Percentiles rank a stretch among this genome's conserved stretches.
Evolutionary conservation across 106 monocot species (phyloP).

Genomic region (Vanilla planifolia): DNA sequence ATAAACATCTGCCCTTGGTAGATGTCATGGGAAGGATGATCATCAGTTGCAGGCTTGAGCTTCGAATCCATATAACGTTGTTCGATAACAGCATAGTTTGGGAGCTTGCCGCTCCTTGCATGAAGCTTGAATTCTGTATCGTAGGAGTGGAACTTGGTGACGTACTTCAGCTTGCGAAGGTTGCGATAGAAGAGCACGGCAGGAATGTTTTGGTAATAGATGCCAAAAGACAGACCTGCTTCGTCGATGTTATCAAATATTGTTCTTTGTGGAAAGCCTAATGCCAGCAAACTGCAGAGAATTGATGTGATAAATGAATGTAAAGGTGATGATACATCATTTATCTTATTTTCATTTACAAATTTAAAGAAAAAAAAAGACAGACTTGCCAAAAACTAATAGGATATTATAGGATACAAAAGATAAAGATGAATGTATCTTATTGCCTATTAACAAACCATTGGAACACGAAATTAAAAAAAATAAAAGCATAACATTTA

Average conservation of each 20-base stretch:
- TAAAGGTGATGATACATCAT: too few relatives aligned
- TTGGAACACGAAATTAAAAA: too few relatives aligned
- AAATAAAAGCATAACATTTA: too few relatives aligned
- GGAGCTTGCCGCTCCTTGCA: slow-evolving; percentile 35
- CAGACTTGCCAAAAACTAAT: too few relatives aligned
- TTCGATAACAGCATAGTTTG: slow-evolving; percentile 78
- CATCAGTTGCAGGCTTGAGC: slow-evolving; percentile 55
- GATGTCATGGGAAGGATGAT: slow-evolving; percentile 81
- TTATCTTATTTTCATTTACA: too few relatives aligned
- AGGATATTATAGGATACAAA: too few relatives aligned
- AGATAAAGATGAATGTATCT: too few relatives aligned
- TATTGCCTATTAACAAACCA: too few relatives aligned
- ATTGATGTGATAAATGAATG: too few relatives aligned
- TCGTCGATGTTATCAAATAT: slow-evolving; percentile 32
- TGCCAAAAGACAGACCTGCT: slow-evolving; percentile 49
- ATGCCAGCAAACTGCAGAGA: slow-evolving; percentile 16
- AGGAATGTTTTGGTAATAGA: slow-evolving; percentile 76
- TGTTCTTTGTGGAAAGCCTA: slow-evolving; percentile 58
- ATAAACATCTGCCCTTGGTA: slow-evolving; percentile 80
- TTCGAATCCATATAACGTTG: slow-evolving; percentile 65
- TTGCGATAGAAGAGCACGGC: slow-evolving; percentile 74
- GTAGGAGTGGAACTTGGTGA: slow-evolving; percentile 27
- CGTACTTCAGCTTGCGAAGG: slow-evolving; percentile 68
- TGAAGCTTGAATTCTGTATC: slow-evolving; percentile 33
- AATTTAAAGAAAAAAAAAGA: too few relatives aligned